Evolutionary conservation across 345 rosid species (phyloP), one percentile per base, ranked within the genome.

Genomic region (Citrus trifoliata): DNA sequence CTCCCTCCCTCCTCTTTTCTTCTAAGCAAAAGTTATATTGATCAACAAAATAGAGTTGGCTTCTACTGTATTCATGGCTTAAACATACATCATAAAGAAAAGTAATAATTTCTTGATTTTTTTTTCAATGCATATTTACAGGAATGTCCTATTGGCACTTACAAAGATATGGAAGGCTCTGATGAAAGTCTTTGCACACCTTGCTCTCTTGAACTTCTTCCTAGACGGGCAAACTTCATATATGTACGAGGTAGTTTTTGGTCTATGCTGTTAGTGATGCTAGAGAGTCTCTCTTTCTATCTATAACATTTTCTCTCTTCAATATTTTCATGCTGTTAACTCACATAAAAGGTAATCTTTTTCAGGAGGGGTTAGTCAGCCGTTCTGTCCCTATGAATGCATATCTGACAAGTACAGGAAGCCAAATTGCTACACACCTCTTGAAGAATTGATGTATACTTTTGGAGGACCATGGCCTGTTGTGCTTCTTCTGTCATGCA

Each of bases 71-170:
- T 51, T 65, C 22, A 16, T 76, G 35, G 64, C 51, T 24, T 51
- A 32, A 48, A n/a, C 32, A 30, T 10, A 64, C 22, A 21, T 21
- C 19, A 30, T 21, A 75, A 40, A 66, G 42, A 21, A n/a, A 22
- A 32, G 56, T 46, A 28, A 32, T 48, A 32, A 48, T 63, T 6
- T 38, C 14, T 46, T 82, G 10, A 58, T 19, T 35, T 65, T 59
- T 70, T 38, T 76, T 27, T 77, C n/a, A 14, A 42, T 73, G 56
- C 56, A 71, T 80, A 67, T 83, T 24, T 63, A 59, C 85, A 96
- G 99, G 99, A 96, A 88, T 96, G 98, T 86, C 99, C 98, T 64
- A 75, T 93, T 81, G 99, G 99, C 70, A 96, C 98, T 76, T 96
- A 88, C 84, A 96, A 96, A 88, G 87, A 87, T 81, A 86, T 86